Evolutionary conservation across 768 basidiomycete genomes (phyloP).

Genomic region (Mycena alexandri): DNA sequence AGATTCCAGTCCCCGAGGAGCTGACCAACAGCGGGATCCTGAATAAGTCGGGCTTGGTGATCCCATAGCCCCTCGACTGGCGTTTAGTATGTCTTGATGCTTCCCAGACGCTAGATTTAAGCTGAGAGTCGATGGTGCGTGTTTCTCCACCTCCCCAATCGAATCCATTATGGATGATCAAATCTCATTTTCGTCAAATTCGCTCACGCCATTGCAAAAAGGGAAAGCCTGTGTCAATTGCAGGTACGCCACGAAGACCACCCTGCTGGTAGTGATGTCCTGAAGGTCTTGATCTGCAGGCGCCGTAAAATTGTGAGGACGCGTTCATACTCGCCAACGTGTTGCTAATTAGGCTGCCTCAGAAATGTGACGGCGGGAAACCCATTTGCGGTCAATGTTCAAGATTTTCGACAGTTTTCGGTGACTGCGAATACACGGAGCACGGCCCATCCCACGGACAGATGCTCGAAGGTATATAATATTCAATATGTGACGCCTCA

Average conservation of each 20-base stretch:
- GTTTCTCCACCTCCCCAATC: not conserved
- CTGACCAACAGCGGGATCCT: too few relatives aligned
- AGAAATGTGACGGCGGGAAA: constrained; percentile 36
- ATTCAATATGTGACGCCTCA: too few relatives aligned
- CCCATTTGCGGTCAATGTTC: constrained; percentile 35
- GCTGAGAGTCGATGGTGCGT: too few relatives aligned
- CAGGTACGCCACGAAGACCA: constrained; percentile 13
- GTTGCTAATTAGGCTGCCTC: not conserved
- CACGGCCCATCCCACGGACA: constrained; percentile 26
- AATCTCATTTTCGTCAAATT: not conserved
- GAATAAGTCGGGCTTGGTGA: too few relatives aligned
- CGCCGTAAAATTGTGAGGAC: constrained; percentile 32
- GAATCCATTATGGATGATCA: not conserved
- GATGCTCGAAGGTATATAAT: constrained; percentile 30
- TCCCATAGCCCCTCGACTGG: too few relatives aligned
- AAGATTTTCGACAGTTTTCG: constrained; percentile 17
- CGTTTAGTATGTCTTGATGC: too few relatives aligned
- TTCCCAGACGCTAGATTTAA: too few relatives aligned
- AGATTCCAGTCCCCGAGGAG: too few relatives aligned
- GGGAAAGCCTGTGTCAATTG: constrained; percentile 33
- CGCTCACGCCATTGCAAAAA: constrained; percentile 21
- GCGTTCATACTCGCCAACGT: not conserved
- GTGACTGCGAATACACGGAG: constrained; percentile 36
- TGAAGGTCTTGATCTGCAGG: not conserved
- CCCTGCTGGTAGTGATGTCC: not conserved